Evolutionary conservation across 164 flowering plant species (phyloP).

Genomic region (Houttuynia cordata): DNA sequence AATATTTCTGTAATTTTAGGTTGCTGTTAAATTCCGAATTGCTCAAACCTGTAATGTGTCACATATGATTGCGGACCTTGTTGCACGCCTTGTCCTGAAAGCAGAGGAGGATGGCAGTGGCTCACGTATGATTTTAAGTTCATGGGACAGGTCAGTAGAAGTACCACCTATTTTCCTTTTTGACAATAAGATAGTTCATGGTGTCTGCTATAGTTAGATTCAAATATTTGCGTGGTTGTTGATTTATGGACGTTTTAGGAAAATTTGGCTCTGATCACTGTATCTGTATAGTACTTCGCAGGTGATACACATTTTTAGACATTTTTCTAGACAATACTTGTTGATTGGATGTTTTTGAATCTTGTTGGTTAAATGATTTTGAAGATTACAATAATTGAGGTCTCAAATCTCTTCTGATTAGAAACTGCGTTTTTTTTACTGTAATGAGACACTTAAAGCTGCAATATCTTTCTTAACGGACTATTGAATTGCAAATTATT

Average conservation of each 20-base stretch:
- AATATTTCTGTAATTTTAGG: constrained; percentile 21
- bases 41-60: constrained; percentile 63
- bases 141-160: constrained; percentile 71
- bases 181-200: too few species aligned
- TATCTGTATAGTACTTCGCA: neutral
- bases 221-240: neutral
- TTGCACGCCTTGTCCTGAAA: constrained; percentile 59
- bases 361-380: neutral
- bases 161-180: neutral
- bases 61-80: constrained; percentile 58
- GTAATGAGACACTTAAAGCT: neutral
- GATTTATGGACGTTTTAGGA: neutral
- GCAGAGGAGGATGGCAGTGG: constrained; percentile 48
- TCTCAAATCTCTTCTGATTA: neutral
- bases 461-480: neutral
- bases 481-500: neutral
- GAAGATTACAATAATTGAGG: neutral
- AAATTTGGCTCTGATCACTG: neutral
- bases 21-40: constrained; percentile 70
- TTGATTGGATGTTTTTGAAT: neutral
- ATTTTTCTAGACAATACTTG: neutral
- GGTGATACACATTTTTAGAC: too few species aligned
- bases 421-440: neutral
- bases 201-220: neutral
- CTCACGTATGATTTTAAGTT: constrained; percentile 68